Evolutionary conservation across 164 flowering plant species (phyloP), one percentile per base, ranked within the genome.

Genomic region (Liquidambar formosana): DNA sequence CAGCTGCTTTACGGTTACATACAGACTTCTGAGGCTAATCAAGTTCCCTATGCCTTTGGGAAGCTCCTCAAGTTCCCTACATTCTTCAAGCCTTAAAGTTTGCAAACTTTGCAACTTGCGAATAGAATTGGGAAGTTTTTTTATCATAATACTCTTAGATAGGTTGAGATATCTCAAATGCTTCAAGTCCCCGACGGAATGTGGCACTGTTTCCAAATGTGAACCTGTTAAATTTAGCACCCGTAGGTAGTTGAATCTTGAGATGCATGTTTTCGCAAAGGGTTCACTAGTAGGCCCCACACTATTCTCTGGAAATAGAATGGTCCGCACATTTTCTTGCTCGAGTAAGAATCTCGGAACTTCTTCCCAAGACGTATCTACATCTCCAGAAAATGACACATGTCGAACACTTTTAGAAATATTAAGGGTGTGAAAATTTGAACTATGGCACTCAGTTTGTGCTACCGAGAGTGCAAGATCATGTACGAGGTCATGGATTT

Each of bases 401-500:
- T 57, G 61, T 57, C 61, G 41, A 16, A 57, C n/a, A 41, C 25
- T 27, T 57, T 16, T 57, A 13, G 61, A 27, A 14, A 57, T 57
- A 25, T 27, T 3, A 10, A 26, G 61, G 15, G 16, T n/a, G 5
- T 41, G 44, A 18, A 4, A 9, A 3, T 16, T 38, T 18, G 47
- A 2, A 33, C 41, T 33, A 2, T 2, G 6, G 41, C 41, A 33
- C 41, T 33, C 41, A 33, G 4, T 33, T 33, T 33, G 41, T 33
- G 41, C 63, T 0, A 33, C 46, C 2, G 23, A 18, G 10, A 41
- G 10, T 33, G 63, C 63, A 18, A 60, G 63, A 60, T 60, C 63
- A 18, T 60, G 63, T 41, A 60, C 63, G 18, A 60, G 47, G 12
- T 60, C 63, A 18, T 60, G 63, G 0, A 60, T 60, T 60, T n/a